Evolutionary conservation across 176 grass and related monocot genomes (phyloP).

Genomic region (Lolium perenne): DNA sequence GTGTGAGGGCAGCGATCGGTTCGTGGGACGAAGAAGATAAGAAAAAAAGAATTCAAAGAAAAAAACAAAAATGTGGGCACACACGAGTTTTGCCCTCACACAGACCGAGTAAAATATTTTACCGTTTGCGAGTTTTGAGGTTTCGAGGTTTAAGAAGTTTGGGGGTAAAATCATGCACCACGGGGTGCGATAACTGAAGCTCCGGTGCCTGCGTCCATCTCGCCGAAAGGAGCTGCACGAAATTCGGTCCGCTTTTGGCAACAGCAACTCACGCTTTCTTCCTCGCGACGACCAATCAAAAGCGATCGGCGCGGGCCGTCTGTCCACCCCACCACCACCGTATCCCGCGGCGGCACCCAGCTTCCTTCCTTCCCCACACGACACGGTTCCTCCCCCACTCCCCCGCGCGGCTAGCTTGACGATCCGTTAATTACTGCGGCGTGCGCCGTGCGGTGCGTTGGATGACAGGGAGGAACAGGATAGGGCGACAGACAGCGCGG

Average conservation of each 20-base stretch:
- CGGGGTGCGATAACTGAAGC: background rate
- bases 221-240: background rate
- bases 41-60: no score
- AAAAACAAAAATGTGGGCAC: no score
- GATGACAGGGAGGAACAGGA: no score
- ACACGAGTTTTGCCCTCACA: no score
- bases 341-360: conserved; percentile 40
- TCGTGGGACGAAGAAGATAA: no score
- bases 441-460: background rate
- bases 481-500: no score
- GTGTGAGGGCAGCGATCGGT: no score
- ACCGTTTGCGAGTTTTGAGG: no score
- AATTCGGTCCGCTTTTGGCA: background rate
- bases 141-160: no score
- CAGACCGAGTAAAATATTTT: no score
- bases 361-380: conserved; percentile 35
- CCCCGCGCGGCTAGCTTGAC: conserved; percentile 30
- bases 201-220: background rate
- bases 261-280: background rate
- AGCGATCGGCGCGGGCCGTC: conserved; percentile 7
- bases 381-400: conserved; percentile 28
- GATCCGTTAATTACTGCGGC: conserved; percentile 29
- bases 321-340: conserved; percentile 21
- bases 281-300: conserved; percentile 2
- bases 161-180: background rate